Evolutionary conservation across 148 eudicot genomes (phyloP), one percentile per base, ranked within the genome.

Genomic region (Diospyros lotus): DNA sequence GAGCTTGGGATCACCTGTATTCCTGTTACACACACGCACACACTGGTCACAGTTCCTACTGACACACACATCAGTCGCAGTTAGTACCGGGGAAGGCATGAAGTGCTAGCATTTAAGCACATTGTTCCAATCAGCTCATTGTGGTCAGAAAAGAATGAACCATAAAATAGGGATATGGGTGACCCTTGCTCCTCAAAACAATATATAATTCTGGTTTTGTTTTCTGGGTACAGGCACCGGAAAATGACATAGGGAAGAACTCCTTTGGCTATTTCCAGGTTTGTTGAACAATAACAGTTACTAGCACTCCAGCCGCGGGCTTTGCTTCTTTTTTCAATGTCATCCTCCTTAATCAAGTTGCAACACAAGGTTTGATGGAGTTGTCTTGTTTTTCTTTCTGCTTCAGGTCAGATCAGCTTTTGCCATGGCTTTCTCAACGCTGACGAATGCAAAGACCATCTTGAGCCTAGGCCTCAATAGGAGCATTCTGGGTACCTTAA

Each of bases 211-310:
- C 28, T 48, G 3, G 17, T 64, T 72, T 64, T 75, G 59, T 73
- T 65, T 66, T 69, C 60, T 87, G 74, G 56, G 75, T 41, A 72
- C 86, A 94, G 98, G 81, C 94, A 61, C 97, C 99, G 53, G 97
- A 86, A 71, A 95, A 95, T 81, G 99, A 95, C 81, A 88, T 95
- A 69, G 99, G 99, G 73, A 95, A 95, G 86, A 91, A 75, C 83
- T 95, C 99, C 43, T 95, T 83, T 80, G 87, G 90, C 79, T 95
- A 95, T 84, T 89, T 87, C 75, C 96, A 89, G 98, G 98, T 92
- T 71, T 62, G 81, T 28, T 28, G 28, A 28, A 28, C 28, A 28
- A 28, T 28, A 28, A 28, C 28, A 28, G 28, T 28, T 28, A 28
- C 28, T 28, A 28, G 28, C 28, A 28, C 28, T 28, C 28, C 28